Evolutionary conservation across 768 basidiomycete genomes (phyloP), one percentile per base, ranked within the genome.

Genomic region (Termitomyces sp.): DNA sequence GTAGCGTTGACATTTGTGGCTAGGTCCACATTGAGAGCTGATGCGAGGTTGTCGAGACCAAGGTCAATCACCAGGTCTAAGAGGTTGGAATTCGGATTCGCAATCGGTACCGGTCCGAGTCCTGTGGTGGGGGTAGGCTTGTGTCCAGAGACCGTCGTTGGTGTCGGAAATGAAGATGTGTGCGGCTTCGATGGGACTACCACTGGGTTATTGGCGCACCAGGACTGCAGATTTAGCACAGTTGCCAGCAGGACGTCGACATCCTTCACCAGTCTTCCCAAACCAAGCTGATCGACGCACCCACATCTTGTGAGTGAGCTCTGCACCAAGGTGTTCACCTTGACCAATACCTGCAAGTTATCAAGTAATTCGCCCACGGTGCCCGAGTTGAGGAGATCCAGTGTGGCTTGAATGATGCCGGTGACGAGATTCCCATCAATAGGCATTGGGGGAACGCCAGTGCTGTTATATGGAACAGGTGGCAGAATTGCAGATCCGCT

Each of bases 131-230:
- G 48, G 12, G 38, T 53, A 9, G 58, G 20, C 14, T 5, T 30
- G 44, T 28, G 56, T 20, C 18, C 46, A 14, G 53, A 30, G 10
- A 41, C 44, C 30, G 51, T 46, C 12, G 57, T 62, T 9, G 58
- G 41, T 36, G 49, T 12, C 20, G 48, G 58, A 5, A 54, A 20
- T 13, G 46, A 54, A 54, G 40, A 41, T 5, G 58, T 32, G 26
- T 58, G 50, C 9, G 50, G 33, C 40, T 47, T 10, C 14, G 58
- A 28, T 4, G 50, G 48, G 12, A 23, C 40, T 7, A 60, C 47
- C n/a, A 61, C 57, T 6, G 61, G 57, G 33, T 66, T 56, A 18
- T 36, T 16, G 14, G 56, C 30, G 32, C 65, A 66, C 63, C 63
- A 66, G 36, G 23, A 35, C 36, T 60, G 61, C 49, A 59, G 14